Evolutionary conservation across 2,329 filamentous ascomycete species (phyloP).

Genomic region (Basipetospora chlamydospora): DNA sequence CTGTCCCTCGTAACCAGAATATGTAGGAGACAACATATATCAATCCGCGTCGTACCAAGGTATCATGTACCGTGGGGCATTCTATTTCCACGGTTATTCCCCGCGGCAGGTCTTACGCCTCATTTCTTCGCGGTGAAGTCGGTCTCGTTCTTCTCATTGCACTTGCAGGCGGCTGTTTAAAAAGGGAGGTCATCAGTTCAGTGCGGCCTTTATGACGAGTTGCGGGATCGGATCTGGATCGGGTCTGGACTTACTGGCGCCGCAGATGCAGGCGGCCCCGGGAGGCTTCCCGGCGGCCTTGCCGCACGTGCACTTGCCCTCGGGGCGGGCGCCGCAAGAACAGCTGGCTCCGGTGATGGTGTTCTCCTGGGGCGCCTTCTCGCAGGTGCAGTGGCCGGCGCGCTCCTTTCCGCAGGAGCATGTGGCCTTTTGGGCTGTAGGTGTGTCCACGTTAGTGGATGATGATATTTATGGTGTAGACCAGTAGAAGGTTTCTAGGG

Average conservation of each 20-base stretch:
- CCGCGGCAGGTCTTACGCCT: slow-evolving; percentile 1
- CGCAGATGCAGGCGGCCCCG: slow-evolving; percentile 61
- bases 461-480: slow-evolving; percentile 4
- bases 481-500: neutral
- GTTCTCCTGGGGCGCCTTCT: slow-evolving; percentile 66
- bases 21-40: too few relatives aligned
- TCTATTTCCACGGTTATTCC: too few relatives aligned
- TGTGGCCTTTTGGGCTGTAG: slow-evolving; percentile 44
- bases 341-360: slow-evolving; percentile 56
- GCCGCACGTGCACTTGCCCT: slow-evolving; percentile 70
- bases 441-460: slow-evolving; percentile 3
- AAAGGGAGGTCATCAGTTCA: slow-evolving; percentile 5
- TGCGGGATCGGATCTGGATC: neutral
- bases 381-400: slow-evolving; percentile 76
- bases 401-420: slow-evolving; percentile 86
- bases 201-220: slow-evolving; percentile 7
- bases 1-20: too few relatives aligned
- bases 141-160: slow-evolving; percentile 69
- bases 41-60: too few relatives aligned
- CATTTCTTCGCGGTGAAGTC: slow-evolving; percentile 69
- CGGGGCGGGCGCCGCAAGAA: slow-evolving; percentile 69
- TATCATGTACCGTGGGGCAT: too few relatives aligned
- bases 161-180: slow-evolving; percentile 55
- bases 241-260: slow-evolving; percentile 34
- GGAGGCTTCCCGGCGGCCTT: slow-evolving; percentile 47